Evolutionary conservation across 371 early-diverging fungal genomes (phyloP).

Genomic region (Zancudomyces culisetae): DNA sequence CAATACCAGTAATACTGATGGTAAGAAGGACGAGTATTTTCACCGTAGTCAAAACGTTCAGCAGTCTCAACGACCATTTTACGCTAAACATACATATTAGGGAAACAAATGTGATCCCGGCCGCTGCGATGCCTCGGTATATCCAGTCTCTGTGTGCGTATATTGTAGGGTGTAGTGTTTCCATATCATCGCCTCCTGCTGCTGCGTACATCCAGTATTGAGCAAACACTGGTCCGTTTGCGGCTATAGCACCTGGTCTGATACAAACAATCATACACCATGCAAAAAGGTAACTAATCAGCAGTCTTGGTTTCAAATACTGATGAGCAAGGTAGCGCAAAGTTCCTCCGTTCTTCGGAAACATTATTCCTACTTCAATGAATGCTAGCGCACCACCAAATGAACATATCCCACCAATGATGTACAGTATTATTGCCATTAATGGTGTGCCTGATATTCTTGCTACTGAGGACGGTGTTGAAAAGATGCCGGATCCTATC

Average conservation of each 20-base stretch:
- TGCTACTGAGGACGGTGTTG: constrained; percentile 59
- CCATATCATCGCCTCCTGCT: constrained; percentile 6
- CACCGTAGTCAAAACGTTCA: constrained; percentile 56
- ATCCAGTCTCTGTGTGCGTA: constrained; percentile 25
- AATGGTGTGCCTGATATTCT: constrained; percentile 42
- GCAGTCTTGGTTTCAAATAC: constrained; percentile 36
- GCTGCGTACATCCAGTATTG: constrained; percentile 28
- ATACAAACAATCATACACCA: constrained; percentile 24
- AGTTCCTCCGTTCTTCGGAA: constrained; percentile 71
- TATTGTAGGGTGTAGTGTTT: constrained; percentile 1
- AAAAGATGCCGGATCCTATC: constrained; percentile 75
- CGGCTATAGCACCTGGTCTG: constrained; percentile 27
- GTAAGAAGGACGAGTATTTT: constrained; percentile 59
- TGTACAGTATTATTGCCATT: constrained; percentile 59
- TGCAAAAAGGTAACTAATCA: constrained; percentile 59
- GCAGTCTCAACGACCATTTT: constrained; percentile 48
- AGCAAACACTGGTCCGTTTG: constrained; percentile 24
- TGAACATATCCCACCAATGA: constrained; percentile 50
- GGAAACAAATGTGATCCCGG: constrained; percentile 41
- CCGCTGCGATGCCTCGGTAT: constrained; percentile 43
- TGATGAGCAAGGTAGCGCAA: constrained; percentile 59
- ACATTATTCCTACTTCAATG: constrained; percentile 68
- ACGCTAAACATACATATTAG: constrained; percentile 51
- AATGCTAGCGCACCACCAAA: constrained; percentile 57
- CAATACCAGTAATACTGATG: constrained; percentile 55